Base-by-base conservation (phyloP, 2,329 filamentous ascomycete species). In the Alternaria sp. region DNA sequence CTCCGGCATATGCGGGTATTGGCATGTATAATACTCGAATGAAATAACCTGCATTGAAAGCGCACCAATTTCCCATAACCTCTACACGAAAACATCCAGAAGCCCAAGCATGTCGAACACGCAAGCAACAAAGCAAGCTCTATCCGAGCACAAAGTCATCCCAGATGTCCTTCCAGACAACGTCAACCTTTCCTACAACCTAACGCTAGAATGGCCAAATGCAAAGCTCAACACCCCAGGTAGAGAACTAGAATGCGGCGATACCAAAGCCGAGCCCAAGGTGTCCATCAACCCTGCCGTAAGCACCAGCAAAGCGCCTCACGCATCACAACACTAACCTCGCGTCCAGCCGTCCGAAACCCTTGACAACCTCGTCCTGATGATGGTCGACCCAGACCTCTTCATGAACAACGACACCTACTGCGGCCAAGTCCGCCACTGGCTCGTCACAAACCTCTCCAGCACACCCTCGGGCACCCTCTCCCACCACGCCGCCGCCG, bases 391-490 rank as follows among this genome's bases (percentile, higher is more conserved):
- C 41, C 65, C 67, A 41, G 65, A 70, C 23, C 65, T 70, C 10
- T 65, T 68, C 61, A 66, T 63, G 59, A 57, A 65, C 24, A 49
- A 69, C 34, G 66, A 70, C 58, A 64, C 58, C 0, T 60, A 65
- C 42, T 68, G 66, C 23, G 68, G 65, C 10, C 68, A 69, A 53
- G 66, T 70, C 2, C 63, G 68, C 14, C 68, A 70, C 41, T 68
- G 68, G 68, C 58, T 70, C 29, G 59, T 62, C 13, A 69, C 57
- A n/a, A 62, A 66, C 23, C 21, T 69, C 4, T 57, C 63, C 4
- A 44, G 61, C 5, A 54, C 42, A 31, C 4, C 58, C 3, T 42
- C 55, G n/a, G 68, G 68, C 23, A 52, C 51, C 0, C 52, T 70
- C 0, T 46, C 50, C 3, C 42, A 56, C 24, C 33, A 54, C 5